Conservation (phyloP, 768 basidiomycete genomes). For the Lepiota venenata region DNA sequence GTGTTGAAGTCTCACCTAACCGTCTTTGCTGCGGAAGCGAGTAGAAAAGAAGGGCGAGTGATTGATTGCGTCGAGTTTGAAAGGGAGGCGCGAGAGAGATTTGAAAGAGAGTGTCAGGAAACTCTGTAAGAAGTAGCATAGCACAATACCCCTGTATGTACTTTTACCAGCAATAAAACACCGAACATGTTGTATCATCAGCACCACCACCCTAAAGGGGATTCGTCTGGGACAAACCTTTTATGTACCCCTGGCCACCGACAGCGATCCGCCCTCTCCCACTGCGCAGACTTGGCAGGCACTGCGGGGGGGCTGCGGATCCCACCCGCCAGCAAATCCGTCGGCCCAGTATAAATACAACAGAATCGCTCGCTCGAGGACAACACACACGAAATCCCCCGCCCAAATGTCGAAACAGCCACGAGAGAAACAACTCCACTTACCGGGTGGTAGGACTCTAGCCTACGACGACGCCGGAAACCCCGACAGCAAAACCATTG, state of each 20-base stretch:
- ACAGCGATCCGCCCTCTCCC: no score
- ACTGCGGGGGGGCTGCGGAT: no score
- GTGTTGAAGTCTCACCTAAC: slow-evolving; percentile 77
- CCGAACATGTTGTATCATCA: no score
- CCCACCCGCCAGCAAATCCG: no score
- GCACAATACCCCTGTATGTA: not conserved
- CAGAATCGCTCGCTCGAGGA: not conserved
- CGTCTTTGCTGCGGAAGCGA: slow-evolving; percentile 85
- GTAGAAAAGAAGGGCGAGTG: slow-evolving; percentile 63
- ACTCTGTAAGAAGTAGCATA: not conserved
- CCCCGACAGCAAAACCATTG: slow-evolving; percentile 40
- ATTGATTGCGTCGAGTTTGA: slow-evolving; percentile 72
- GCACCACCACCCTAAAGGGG: no score
- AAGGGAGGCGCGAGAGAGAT: slow-evolving; percentile 24
- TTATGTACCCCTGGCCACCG: no score
- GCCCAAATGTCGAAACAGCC: not conserved
- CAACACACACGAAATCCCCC: not conserved
- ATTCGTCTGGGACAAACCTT: no score
- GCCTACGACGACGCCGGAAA: slow-evolving; percentile 55
- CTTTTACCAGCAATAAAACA: no score
- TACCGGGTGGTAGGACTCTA: slow-evolving; percentile 43
- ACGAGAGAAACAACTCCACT: slow-evolving; percentile 31
- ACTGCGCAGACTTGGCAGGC: no score
- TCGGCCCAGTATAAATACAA: not conserved
- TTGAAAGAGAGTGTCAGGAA: not conserved